Evolutionary conservation across 345 rosid species (phyloP), one percentile per base, ranked within the genome.

Genomic region (Rhizophora apiculata): DNA sequence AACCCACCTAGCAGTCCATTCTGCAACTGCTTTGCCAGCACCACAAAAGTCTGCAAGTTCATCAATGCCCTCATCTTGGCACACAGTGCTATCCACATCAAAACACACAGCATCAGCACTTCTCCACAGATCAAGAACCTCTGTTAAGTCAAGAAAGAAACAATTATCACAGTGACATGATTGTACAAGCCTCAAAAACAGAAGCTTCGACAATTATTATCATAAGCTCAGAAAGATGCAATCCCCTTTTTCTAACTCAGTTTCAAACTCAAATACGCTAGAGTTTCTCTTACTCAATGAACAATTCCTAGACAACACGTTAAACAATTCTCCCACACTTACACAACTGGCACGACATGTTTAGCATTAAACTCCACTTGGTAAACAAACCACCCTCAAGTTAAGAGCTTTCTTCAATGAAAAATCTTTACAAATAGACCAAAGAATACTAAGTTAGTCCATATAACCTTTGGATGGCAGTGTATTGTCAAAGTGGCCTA

Each of bases 41-140:
- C 97, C 97, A 86, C 99, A 94, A 72, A 89, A 94, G 59, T 94
- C 99, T 0, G 99, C 99, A 74, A 94, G 91, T 77, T 94, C 97
- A 75, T 94, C 97, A 51, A 94, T 91, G 52, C 98, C 98, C 85
- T 94, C 98, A 74, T 94, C 97, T 62, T 84, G 63, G 68, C 99
- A 94, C 27, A 91, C 99, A 7, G 99, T 94, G 83, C 99, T 91
- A 84, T 94, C 99, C 77, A 94, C 99, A 81, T 94, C 99, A 62
- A 94, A 92, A 82, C 97, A 94, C 62, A 94, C 97, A 1, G 89
- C 96, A 79, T 86, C 84, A 48, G 83, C 89, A 74, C 60, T 79
- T 85, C 83, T 74, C 98, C 98, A 94, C 36, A 86, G 82, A 71
- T 84, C 82, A 74, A 89, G 87, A 76, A 86, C 77, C 79, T 87